Evolutionary conservation across 345 rosid species (phyloP).

Genomic region (Ceriops tagal): DNA sequence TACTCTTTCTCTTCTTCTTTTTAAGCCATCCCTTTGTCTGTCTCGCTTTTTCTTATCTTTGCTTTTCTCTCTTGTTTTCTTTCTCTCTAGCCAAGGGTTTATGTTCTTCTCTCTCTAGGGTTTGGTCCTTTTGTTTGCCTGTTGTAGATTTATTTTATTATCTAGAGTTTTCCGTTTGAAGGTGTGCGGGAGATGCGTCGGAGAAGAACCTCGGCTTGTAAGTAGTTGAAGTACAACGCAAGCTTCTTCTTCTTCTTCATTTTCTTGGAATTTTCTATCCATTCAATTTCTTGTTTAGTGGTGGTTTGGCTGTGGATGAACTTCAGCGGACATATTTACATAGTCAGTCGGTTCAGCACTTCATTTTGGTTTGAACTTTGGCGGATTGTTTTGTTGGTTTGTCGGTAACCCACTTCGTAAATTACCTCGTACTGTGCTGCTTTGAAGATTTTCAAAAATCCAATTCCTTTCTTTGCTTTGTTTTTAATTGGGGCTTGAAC

Average conservation of each 20-base stretch:
- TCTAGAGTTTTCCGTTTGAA: constrained; percentile 2
- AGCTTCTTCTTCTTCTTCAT: background rate
- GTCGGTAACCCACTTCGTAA: too few species aligned
- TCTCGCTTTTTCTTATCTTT: background rate
- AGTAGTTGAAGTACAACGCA: constrained; percentile 26
- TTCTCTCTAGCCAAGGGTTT: constrained; percentile 3
- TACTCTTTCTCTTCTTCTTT: constrained; percentile 6
- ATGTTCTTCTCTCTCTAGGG: constrained; percentile 8
- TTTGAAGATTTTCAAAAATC: too few species aligned
- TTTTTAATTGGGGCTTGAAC: too few species aligned
- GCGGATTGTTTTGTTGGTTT: too few species aligned
- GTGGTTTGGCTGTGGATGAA: too few species aligned
- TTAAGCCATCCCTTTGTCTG: background rate
- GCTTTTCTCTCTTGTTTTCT: background rate
- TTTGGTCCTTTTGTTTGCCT: background rate
- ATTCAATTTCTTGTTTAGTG: too few species aligned
- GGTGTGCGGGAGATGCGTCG: constrained; percentile 25
- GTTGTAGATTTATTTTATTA: background rate
- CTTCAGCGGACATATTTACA: too few species aligned
- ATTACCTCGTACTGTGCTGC: too few species aligned
- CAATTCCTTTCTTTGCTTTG: too few species aligned
- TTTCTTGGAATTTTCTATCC: background rate
- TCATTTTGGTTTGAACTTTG: too few species aligned
- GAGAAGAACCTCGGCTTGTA: constrained; percentile 12
- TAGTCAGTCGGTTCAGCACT: too few species aligned